Base-by-base conservation (phyloP, 192 early-diverging fungal genomes). In the Radiomyces spectabilis region DNA sequence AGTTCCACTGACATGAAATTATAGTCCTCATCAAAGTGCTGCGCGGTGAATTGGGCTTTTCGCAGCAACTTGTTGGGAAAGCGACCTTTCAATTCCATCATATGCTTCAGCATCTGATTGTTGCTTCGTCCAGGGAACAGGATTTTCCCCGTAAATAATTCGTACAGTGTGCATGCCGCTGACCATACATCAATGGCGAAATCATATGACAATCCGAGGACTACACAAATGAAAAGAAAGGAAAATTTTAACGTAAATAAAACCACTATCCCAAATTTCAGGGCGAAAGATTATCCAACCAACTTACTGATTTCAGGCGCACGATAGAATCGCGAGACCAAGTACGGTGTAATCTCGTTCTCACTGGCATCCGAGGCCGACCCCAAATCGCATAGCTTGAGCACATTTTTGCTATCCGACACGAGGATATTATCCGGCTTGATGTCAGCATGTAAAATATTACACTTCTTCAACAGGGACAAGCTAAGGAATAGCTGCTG, bases 391-490 rank as follows among this genome's bases (percentile, higher is more conserved):
- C 91, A 92, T 41, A 98, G 79, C 66, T 95, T 96, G 4, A 95
- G 73, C 1, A 75, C 73, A 47, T 79, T 89, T 55, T 89, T 84
- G 53, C 74, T 70, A 55, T 91, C 90, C 8, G 82, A 85, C 2
- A 93, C 94, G 50, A 98, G 75, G 59, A 97, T 90, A 69, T 98
- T 98, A 60, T 98, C 96, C 0, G 96, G 96, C 64, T 98, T 98
- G 71, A 98, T 91, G 65, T 98, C 96, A 39, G 93, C 91, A 59
- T 98, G 96, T 7, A 97, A 57, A 13, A 98, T 74, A 21, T 83
- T 82, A 67, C 85, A 85, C 60, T 85, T 85, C 51, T 83, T 83
- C 18, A 98, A 71, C 9, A 93, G 68, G 30, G 89, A 86, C 41
- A 97, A 75, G 5, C 92, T 75, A 44, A 89, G 63, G 45, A 98